Conservation (phyloP, 2,329 filamentous ascomycete species). For the Neopestalotiopsis sp. region DNA sequence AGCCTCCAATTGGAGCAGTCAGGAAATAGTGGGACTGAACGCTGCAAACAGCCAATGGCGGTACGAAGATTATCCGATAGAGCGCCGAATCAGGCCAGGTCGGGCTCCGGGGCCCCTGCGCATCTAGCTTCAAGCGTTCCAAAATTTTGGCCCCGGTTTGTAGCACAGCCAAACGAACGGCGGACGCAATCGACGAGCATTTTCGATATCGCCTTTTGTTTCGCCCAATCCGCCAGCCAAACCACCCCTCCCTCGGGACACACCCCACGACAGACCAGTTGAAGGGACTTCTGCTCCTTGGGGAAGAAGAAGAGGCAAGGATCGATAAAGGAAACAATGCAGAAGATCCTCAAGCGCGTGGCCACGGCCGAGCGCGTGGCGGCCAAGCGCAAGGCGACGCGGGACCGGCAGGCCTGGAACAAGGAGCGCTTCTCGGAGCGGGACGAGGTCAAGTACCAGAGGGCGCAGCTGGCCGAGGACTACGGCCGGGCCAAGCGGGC, state of each 20-base stretch:
- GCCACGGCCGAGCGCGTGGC: conserved; percentile 42
- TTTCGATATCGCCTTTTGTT: conserved; percentile 3
- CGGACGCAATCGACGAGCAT: not conserved
- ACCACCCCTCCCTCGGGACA: not conserved
- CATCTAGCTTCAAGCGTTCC: conserved; percentile 4
- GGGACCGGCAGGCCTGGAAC: conserved; percentile 28
- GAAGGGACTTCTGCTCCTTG: not conserved
- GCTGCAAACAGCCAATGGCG: not conserved
- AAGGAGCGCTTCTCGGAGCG: conserved; percentile 29
- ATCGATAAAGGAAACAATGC: conserved; percentile 26
- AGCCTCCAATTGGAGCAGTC: not conserved
- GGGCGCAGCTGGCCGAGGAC: conserved; percentile 33
- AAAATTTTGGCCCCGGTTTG: conserved; percentile 12
- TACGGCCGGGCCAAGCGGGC: conserved; percentile 56
- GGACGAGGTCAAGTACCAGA: conserved; percentile 30
- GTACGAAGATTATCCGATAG: conserved; percentile 16
- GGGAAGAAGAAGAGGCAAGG: too few relatives aligned
- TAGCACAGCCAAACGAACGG: not conserved
- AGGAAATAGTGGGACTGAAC: not conserved
- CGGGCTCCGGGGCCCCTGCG: not conserved
- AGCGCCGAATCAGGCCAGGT: not conserved
- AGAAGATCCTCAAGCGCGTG: conserved; percentile 40
- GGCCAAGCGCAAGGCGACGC: conserved; percentile 36
- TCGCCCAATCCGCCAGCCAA: too few relatives aligned
- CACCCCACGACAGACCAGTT: not conserved